These are phyloP conservation scores for Didymella keratinophila DNA, from an alignment of 2,329 filamentous ascomycete species.

Conservation along the genomic window DNA sequence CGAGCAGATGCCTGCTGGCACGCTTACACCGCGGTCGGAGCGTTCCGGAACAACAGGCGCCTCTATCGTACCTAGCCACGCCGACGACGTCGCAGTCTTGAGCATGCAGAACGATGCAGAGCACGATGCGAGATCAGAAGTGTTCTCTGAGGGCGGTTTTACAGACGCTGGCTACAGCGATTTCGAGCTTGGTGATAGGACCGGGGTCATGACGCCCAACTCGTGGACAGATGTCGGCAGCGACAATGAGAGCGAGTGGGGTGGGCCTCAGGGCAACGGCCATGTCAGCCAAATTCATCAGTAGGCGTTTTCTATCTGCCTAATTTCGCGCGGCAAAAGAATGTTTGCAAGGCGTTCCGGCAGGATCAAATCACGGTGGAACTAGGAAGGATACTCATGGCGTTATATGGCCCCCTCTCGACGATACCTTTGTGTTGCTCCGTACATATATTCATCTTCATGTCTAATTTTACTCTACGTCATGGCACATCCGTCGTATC, in stretches of 20 bases:
- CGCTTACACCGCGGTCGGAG: constrained; percentile 50
- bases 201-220: constrained; percentile 48
- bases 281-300: constrained; percentile 43
- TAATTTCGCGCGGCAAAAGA: constrained; percentile 1
- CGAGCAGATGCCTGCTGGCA: constrained; percentile 47
- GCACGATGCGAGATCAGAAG: constrained; percentile 45
- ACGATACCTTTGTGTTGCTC: background rate
- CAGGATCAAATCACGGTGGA: background rate
- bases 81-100: constrained; percentile 47
- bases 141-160: constrained; percentile 47
- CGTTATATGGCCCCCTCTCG: background rate
- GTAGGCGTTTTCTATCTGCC: constrained; percentile 11
- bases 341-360: constrained; percentile 11
- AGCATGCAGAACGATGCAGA: constrained; percentile 47
- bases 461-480: background rate
- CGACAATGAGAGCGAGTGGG: constrained; percentile 51
- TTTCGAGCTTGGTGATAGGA: constrained; percentile 28
- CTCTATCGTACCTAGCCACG: constrained; percentile 40
- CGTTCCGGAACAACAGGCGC: constrained; percentile 40
- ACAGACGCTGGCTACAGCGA: constrained; percentile 49
- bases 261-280: constrained; percentile 33
- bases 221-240: constrained; percentile 53
- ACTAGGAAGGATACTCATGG: constrained; percentile 1
- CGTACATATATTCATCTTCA: background rate
- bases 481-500: background rate